Evolutionary conservation across 2,329 filamentous ascomycete genomes (phyloP).

Genomic region (Periglandula ipomoeae): DNA sequence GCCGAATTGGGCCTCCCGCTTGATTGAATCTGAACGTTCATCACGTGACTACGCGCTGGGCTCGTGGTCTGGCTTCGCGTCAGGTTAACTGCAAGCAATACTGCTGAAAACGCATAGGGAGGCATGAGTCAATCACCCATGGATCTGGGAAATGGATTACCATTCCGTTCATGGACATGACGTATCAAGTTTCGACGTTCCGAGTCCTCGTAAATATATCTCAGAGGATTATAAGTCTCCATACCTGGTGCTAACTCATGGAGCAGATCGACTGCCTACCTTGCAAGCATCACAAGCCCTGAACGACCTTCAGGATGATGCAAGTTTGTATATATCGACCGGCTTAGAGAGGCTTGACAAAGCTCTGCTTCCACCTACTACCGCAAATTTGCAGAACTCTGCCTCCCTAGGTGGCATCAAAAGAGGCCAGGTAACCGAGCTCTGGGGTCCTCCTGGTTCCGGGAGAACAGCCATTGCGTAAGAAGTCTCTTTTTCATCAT

Average conservation of each 20-base stretch:
- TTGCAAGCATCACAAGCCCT: constrained; percentile 67
- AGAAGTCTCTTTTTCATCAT: constrained; percentile 18
- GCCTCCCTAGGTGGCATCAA: constrained; percentile 50
- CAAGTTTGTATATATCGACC: constrained; percentile 44
- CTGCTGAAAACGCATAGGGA: neutral
- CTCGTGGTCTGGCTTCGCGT: neutral
- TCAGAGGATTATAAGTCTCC: neutral
- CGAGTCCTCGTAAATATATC: constrained; percentile 37
- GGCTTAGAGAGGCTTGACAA: constrained; percentile 45
- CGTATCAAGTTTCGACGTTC: constrained; percentile 49
- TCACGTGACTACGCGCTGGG: constrained; percentile 3
- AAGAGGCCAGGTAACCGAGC: constrained; percentile 71
- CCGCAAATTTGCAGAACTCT: constrained; percentile 9
- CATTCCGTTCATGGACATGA: constrained; percentile 51
- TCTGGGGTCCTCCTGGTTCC: constrained; percentile 78
- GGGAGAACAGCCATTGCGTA: constrained; percentile 82
- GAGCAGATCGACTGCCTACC: constrained; percentile 63
- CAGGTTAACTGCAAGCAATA: too few relatives aligned
- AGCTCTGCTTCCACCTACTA: constrained; percentile 23
- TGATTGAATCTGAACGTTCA: neutral
- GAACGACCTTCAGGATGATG: constrained; percentile 44
- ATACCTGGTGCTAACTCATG: neutral
- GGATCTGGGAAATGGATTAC: constrained; percentile 42
- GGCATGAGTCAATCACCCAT: constrained; percentile 7
- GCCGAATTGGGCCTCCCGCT: neutral